These are phyloP conservation scores for Blumeria graminis DNA, from an alignment of 2,329 filamentous ascomycete species.

Conservation along the genomic window DNA sequence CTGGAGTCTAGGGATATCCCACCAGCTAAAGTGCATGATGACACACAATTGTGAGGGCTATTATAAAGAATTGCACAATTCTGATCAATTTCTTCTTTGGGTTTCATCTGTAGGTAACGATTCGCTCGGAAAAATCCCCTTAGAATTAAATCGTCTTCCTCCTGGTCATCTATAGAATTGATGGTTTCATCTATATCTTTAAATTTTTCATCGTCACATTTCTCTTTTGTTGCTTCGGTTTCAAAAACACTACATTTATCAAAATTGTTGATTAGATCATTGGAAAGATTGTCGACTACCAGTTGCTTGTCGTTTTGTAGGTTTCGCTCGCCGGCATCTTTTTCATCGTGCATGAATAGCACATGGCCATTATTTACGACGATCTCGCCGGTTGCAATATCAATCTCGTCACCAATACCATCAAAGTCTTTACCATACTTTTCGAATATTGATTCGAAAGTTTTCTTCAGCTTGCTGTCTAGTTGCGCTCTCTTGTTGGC, in stretches of 20 bases:
- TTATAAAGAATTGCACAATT: not conserved
- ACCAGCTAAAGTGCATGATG: no score
- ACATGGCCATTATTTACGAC: slow-evolving; percentile 85
- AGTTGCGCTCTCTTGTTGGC: slow-evolving; percentile 39
- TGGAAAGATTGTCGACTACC: no score
- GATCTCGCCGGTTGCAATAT: slow-evolving; percentile 56
- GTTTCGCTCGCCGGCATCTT: slow-evolving; percentile 20
- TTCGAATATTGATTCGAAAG: slow-evolving; percentile 68
- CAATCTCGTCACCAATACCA: slow-evolving; percentile 70
- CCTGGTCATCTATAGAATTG: slow-evolving; percentile 11
- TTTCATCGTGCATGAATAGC: slow-evolving; percentile 32
- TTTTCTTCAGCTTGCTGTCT: slow-evolving; percentile 50
- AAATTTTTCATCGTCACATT: not conserved
- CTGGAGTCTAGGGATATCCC: no score
- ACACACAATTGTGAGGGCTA: no score
- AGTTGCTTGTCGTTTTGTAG: no score
- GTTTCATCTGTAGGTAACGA: slow-evolving; percentile 6
- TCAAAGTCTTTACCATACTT: slow-evolving; percentile 73
- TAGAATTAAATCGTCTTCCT: slow-evolving; percentile 14
- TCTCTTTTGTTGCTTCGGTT: no score
- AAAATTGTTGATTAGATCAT: no score
- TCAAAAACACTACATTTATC: no score
- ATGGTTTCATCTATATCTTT: slow-evolving; percentile 7
- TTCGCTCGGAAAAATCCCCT: slow-evolving; percentile 12
- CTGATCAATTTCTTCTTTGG: slow-evolving; percentile 1